Conservation (phyloP, 2,329 filamentous ascomycete species). For the Calonectria pauciramosa region DNA sequence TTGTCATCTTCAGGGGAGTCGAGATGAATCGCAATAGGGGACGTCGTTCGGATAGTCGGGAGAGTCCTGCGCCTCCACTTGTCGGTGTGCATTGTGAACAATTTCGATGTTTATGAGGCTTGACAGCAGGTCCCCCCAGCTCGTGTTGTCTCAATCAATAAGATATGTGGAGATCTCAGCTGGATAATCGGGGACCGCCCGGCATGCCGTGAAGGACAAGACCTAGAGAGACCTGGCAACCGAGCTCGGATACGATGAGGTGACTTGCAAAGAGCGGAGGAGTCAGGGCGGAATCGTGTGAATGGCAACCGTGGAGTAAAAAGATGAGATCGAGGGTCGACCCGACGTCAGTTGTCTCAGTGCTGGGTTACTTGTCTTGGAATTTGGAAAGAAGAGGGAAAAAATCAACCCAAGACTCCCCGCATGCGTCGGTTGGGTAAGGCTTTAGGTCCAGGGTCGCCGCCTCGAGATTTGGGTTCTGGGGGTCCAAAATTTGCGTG, state of each 20-base stretch:
- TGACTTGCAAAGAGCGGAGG: conserved; percentile 24
- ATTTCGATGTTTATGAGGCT: conserved; percentile 3
- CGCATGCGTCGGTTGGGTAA: conserved; percentile 38
- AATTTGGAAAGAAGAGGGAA: conserved; percentile 19
- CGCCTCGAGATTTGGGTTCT: conserved; percentile 30
- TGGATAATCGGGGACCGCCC: conserved; percentile 29
- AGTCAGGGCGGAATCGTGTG: conserved; percentile 19
- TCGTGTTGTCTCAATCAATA: not conserved
- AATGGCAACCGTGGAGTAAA: conserved; percentile 28
- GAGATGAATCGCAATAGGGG: conserved; percentile 39
- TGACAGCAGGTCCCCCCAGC: not conserved
- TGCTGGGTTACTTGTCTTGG: conserved; percentile 39
- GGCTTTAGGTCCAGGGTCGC: conserved; percentile 21
- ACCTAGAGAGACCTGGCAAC: conserved; percentile 25
- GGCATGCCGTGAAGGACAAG: conserved; percentile 39
- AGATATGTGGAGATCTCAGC: conserved; percentile 14
- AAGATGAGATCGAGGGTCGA: conserved; percentile 21
- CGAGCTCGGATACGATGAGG: conserved; percentile 27
- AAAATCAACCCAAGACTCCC: conserved; percentile 33
- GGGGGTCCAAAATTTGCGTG: conserved; percentile 27
- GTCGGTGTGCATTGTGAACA: conserved; percentile 48
- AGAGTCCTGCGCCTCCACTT: conserved; percentile 53
- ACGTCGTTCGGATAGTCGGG: conserved; percentile 44
- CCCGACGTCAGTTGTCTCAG: conserved; percentile 45
- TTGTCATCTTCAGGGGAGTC: conserved; percentile 34